Percentiles rank a stretch among this genome's conserved stretches.
phyloP scores from a whole-genome alignment of 345 rosid species.

The Sisymbrium irio region DNA sequence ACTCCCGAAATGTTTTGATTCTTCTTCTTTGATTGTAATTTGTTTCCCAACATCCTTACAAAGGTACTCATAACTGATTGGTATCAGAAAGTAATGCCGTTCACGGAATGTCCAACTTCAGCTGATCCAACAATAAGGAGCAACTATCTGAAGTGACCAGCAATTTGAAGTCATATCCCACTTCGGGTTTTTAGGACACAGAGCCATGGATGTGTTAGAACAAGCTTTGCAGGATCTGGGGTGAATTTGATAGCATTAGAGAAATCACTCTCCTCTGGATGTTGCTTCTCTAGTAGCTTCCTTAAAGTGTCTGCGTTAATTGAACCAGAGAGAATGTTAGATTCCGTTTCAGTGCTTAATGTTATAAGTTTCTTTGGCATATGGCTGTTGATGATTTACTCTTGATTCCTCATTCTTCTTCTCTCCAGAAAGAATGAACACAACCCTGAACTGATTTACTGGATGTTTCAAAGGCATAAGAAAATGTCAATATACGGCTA shows the following conservation, averaged over 20 bases:
- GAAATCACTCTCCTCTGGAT: conserved; percentile 21
- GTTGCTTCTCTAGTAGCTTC: conserved; percentile 23
- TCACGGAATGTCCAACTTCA: conserved; percentile 35
- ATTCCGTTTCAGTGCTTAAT: background rate
- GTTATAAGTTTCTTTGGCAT: background rate
- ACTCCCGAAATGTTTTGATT: too few relatives aligned
- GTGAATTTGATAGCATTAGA: conserved; percentile 28
- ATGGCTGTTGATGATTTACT: conserved; percentile 7
- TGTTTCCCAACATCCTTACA: too few relatives aligned
- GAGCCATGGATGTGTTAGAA: conserved; percentile 33
- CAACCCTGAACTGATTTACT: background rate
- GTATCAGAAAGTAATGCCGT: too few relatives aligned
- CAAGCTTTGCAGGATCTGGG: conserved; percentile 43
- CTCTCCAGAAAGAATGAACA: background rate
- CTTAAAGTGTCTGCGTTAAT: conserved; percentile 12
- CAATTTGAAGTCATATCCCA: conserved; percentile 18
- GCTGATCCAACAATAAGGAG: conserved; percentile 38
- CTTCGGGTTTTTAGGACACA: conserved; percentile 17
- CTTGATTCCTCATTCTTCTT: background rate
- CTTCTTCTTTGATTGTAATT: too few relatives aligned
- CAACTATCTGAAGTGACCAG: conserved; percentile 26
- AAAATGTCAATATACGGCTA: background rate
- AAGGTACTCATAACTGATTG: too few relatives aligned
- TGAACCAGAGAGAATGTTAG: background rate
- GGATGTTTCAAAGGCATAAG: background rate